Evolutionary conservation across 116 monocot species (phyloP).

Genomic region (Phalaenopsis hybrid): DNA sequence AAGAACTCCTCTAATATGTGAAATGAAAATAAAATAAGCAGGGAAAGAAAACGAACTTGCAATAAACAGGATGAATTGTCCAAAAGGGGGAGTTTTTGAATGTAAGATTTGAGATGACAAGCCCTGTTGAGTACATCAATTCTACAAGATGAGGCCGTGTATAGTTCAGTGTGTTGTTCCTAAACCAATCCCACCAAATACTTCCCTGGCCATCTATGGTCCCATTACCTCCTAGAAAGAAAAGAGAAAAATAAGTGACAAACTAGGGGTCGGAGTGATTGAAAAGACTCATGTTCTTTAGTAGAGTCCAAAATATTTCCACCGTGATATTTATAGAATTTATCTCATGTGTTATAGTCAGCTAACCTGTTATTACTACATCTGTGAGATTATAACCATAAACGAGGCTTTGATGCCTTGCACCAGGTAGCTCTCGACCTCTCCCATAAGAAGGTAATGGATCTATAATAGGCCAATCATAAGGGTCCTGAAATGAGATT

Average conservation of each 20-base stretch:
- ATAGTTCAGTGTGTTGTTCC: conserved; percentile 28
- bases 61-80: conserved; percentile 57
- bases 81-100: conserved; percentile 51
- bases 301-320: background rate
- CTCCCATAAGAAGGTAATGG: conserved; percentile 91
- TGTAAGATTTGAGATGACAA: conserved; percentile 49
- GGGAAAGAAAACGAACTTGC: conserved; percentile 23
- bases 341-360: background rate
- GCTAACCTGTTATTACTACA: conserved; percentile 75
- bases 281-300: background rate
- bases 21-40: conserved; percentile 3
- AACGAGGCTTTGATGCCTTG: conserved; percentile 79
- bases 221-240: conserved; percentile 43
- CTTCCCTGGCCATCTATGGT: conserved; percentile 54
- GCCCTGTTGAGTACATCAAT: conserved; percentile 34
- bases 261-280: background rate
- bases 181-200: conserved; percentile 52
- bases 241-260: background rate
- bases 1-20: background rate
- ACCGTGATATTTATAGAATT: background rate
- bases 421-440: conserved; percentile 75
- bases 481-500: conserved; percentile 7
- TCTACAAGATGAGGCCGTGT: conserved; percentile 52
- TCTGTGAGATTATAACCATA: conserved; percentile 72
- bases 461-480: conserved; percentile 50